Percentiles rank a stretch among this genome's conserved stretches.
These are phyloP conservation scores for Cercophora sp. DNA, from an alignment of 495 filamentous ascomycete species.

Conservation along the genomic window DNA sequence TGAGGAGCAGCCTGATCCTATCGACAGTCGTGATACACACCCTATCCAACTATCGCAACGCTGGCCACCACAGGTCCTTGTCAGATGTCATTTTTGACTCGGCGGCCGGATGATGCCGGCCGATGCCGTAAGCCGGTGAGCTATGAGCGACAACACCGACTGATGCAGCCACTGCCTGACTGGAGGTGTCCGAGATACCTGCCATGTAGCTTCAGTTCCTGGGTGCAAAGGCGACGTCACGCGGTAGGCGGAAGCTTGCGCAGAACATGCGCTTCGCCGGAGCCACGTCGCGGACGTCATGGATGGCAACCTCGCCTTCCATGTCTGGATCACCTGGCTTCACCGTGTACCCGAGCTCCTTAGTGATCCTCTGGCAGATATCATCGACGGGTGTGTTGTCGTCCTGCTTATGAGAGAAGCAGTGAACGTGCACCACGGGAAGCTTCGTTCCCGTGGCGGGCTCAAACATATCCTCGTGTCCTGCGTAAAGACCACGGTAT, in stretches of 20 bases:
- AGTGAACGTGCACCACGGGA: conserved; percentile 87
- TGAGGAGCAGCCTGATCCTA: too few relatives aligned
- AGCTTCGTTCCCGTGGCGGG: conserved; percentile 54
- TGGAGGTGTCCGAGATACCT: too few relatives aligned
- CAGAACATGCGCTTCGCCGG: conserved; percentile 97
- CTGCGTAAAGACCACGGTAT: conserved; percentile 77
- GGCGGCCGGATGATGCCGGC: too few relatives aligned
- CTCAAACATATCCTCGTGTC: conserved; percentile 60
- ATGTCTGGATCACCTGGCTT: conserved; percentile 52
- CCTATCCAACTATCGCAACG: too few relatives aligned
- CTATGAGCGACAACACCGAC: too few relatives aligned
- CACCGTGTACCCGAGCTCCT: conserved; percentile 58
- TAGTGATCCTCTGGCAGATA: conserved; percentile 65
- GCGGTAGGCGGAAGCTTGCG: conserved; percentile 80
- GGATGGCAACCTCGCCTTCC: conserved; percentile 58
- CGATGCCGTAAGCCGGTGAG: too few relatives aligned
- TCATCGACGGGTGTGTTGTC: conserved; percentile 55
- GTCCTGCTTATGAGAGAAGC: conserved; percentile 74
- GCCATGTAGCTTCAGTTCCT: conserved; percentile 20
- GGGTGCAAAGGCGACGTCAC: conserved; percentile 69
- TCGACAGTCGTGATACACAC: too few relatives aligned
- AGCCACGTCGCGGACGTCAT: conserved; percentile 82
- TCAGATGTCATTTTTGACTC: too few relatives aligned
- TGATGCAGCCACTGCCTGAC: too few relatives aligned
- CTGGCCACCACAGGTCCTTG: too few relatives aligned